Base-by-base conservation (phyloP, 1,284 basidiomycete genomes). In the Nidula niveotomentosa region DNA sequence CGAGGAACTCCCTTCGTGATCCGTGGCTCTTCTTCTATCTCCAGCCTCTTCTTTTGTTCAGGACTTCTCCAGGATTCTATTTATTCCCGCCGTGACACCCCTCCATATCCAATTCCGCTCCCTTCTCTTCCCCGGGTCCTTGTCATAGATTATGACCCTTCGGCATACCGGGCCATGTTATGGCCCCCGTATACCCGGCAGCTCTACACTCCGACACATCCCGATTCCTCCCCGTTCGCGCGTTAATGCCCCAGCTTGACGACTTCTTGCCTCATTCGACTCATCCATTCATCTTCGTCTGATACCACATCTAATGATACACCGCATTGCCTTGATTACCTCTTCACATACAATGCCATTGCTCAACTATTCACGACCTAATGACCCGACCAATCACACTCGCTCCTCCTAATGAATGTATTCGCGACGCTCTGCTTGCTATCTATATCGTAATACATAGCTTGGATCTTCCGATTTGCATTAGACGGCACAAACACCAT, bases 1-100 rank as follows among this genome's bases (percentile, higher is more conserved):
- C 34, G 73, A 73, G 60, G 65, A 69, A 52, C 62, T 74, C 18
- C 66, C 71, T 50, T 75, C 72, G 62, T 74, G 63, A 73, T 60
- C 48, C 33, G 37, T 41, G 18, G 44, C 54, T 51, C 43, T 53
- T 48, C 49, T n/a, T 43, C 30, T 51, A 23, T 10, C 10, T 15
- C 10, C 48, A 33, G 9, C 53, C 35, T 54, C 15, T 23, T 35
- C 48, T 47, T 37, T 51, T 44, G 17, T 53, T 37, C 17, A 23
- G 33, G 41, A 33, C 23, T 51, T 53, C 12, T 41, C 12, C 39
- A 17, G 39, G 12, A 30, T 41, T 60, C 47, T 34, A 48, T 10
- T 49, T 41, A 41, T 17, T 41, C 39, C 12, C 39, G 15, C 39
- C 23, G 23, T 23, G 23, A 23, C 23, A 23, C 23, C 23, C 2